Conservation (phyloP, 768 basidiomycete species). For the Cystofilobasidium bisporidii region DNA sequence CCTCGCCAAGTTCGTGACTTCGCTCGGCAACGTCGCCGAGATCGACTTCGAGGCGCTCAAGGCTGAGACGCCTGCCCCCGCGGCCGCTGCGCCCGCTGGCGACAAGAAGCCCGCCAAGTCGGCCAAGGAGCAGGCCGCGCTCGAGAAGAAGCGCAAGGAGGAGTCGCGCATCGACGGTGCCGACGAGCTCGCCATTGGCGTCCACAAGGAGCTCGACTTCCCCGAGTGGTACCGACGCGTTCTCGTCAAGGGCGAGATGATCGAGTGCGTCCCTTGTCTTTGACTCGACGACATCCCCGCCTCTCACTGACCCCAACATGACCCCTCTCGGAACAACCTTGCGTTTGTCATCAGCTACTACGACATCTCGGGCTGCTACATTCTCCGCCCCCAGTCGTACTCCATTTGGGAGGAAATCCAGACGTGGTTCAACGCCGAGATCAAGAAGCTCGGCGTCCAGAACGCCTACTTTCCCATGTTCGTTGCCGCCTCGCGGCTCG, state of each 20-base stretch:
- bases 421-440: slow-evolving; percentile 85
- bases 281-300: too few relatives aligned
- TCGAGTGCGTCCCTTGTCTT: slow-evolving; percentile 47
- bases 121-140: slow-evolving; percentile 17
- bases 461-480: slow-evolving; percentile 99
- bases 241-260: slow-evolving; percentile 95
- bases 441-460: slow-evolving; percentile 89
- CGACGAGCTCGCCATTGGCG: slow-evolving; percentile 83
- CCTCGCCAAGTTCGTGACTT: slow-evolving; percentile 59
- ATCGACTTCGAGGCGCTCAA: slow-evolving; percentile 63
- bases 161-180: slow-evolving; percentile 66
- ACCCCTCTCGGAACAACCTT: too few relatives aligned
- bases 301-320: too few relatives aligned
- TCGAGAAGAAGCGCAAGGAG: slow-evolving; percentile 32
- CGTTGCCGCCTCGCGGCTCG: slow-evolving; percentile 79
- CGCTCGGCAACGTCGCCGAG: slow-evolving; percentile 56
- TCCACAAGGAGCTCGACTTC: slow-evolving; percentile 94
- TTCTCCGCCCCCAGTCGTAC: slow-evolving; percentile 95
- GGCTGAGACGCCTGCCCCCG: slow-evolving; percentile 41
- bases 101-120: slow-evolving; percentile 24
- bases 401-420: slow-evolving; percentile 96
- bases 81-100: slow-evolving; percentile 10
- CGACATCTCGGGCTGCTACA: slow-evolving; percentile 96
- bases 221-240: slow-evolving; percentile 89
- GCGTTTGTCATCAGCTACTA: slow-evolving; percentile 53